Evolutionary conservation across 495 filamentous ascomycete genomes (phyloP), one percentile per base, ranked within the genome.

Genomic region (Bacidia rubella): DNA sequence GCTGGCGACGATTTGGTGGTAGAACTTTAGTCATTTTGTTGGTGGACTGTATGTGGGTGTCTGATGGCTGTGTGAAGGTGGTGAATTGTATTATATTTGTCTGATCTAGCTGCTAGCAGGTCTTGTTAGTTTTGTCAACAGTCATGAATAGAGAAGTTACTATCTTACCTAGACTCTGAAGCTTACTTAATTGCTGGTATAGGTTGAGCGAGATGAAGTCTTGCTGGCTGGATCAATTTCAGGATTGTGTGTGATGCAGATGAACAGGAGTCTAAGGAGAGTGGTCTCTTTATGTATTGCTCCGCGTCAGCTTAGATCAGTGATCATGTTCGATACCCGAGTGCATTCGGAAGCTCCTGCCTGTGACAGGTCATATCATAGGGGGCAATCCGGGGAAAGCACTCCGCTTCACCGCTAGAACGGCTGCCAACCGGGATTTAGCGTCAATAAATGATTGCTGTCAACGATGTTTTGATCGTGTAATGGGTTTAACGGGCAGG

Each of bases 1-100:
- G 56, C 19, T 51, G 56, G 23, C 56, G 45, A 40, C 56, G 56
- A 22, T 51, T 55, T 26, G 29, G 47, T 15, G 56, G 52, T 10
- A 58, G 47, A 25, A 27, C 44, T 7, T 45, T 50, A 25, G 56
- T 43, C 56, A 58, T 58, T 24, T 23, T 55, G 53, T 17, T 10
- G n/a, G 47, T 7, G 22, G 22, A 44, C 17, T 7, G 19, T 7
- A 22, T 9, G 20, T 27, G 25, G 2, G 26, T 3, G 25, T 9
- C 5, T n/a, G 41, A 44, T 9, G 9, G 32, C 9, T 39, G 32
- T 39, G n/a, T 39, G 32, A 39, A n/a, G 32, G 32, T 39, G 32
- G 32, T 10, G 9, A n/a, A 39, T 39, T 9, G 32, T 9, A 39
- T 39, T 9, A 39, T 39, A 39, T 10, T 10, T 39, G 10, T 39